Evolutionary conservation across 805 yeast genomes (phyloP).

Genomic region (Cyberlindnera suaveolens): DNA sequence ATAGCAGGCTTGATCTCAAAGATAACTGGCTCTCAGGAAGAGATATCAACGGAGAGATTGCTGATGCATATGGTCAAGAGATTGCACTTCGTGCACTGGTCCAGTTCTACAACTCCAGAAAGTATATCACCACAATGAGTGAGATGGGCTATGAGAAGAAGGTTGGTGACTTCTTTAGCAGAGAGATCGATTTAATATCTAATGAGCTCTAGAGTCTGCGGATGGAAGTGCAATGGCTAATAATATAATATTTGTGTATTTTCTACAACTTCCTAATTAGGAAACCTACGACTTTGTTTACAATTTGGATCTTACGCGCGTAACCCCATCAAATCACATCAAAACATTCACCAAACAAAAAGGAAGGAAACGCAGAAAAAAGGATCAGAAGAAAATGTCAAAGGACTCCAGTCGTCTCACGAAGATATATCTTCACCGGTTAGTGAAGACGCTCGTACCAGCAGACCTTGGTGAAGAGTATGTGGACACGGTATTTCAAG

Average conservation of each 20-base stretch:
- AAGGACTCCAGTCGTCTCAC: background rate
- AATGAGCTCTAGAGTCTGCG: background rate
- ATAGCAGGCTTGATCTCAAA: slow-evolving; percentile 61
- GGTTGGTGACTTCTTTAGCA: slow-evolving; percentile 35
- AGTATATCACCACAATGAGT: slow-evolving; percentile 47
- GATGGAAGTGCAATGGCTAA: background rate
- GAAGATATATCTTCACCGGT: slow-evolving; percentile 13
- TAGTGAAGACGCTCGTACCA: slow-evolving; percentile 16
- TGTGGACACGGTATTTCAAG: slow-evolving; percentile 12
- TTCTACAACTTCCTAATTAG: slow-evolving; percentile 1
- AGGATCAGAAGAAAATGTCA: background rate
- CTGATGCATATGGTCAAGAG: slow-evolving; percentile 79
- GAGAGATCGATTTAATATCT: slow-evolving; percentile 29
- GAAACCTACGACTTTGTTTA: slow-evolving; percentile 10
- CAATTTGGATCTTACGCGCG: slow-evolving; percentile 1
- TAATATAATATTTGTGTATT: background rate
- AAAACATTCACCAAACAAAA: background rate
- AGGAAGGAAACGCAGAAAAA: background rate
- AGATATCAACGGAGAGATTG: slow-evolving; percentile 68
- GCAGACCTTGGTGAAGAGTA: slow-evolving; percentile 6
- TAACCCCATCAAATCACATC: background rate
- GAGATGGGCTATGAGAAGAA: slow-evolving; percentile 48
- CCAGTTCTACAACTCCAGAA: slow-evolving; percentile 65
- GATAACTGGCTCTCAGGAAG: slow-evolving; percentile 88
- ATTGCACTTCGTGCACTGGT: slow-evolving; percentile 72